phyloP scores from a whole-genome alignment of 75 land plant genomes.

The Cryptomeria japonica region DNA sequence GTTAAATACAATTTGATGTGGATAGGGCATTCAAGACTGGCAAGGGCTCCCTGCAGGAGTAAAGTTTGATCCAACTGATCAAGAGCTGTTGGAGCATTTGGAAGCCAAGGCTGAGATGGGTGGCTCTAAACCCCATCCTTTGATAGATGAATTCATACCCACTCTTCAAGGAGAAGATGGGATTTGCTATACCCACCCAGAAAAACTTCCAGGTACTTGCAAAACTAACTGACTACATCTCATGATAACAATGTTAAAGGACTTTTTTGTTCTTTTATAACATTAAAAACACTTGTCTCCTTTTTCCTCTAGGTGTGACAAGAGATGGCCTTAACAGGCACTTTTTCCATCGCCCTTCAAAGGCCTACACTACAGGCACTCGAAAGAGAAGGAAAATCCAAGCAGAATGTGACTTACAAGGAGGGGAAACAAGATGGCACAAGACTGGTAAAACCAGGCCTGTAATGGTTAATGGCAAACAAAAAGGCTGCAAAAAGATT shows the following conservation, averaged over 20 bases:
- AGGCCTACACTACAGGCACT: slow-evolving; percentile 89
- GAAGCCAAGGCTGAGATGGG: slow-evolving; percentile 54
- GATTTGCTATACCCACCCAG: slow-evolving; percentile 88
- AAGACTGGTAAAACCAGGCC: slow-evolving; percentile 96
- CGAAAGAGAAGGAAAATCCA: slow-evolving; percentile 85
- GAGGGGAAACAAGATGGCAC: slow-evolving; percentile 93
- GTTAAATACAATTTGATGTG: neutral
- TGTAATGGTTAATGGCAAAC: slow-evolving; percentile 50
- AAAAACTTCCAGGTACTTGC: slow-evolving; percentile 70
- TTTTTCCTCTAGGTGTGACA: slow-evolving; percentile 55
- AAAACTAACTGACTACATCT: neutral
- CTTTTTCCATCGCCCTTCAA: slow-evolving; percentile 88
- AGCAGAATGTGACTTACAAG: slow-evolving; percentile 49
- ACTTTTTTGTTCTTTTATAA: neutral
- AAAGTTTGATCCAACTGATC: slow-evolving; percentile 90
- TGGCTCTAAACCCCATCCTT: slow-evolving; percentile 52
- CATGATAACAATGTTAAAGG: neutral
- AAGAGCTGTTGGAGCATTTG: slow-evolving; percentile 75
- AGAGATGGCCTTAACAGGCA: slow-evolving; percentile 86
- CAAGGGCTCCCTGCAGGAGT: slow-evolving; percentile 88
- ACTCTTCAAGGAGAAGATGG: slow-evolving; percentile 78
- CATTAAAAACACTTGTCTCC: neutral
- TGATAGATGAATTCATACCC: slow-evolving; percentile 77
- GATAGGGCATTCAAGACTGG: slow-evolving; percentile 33
- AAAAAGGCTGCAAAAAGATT: slow-evolving; percentile 85